These are phyloP conservation scores for Suhomyces sp. DNA, from an alignment of 805 yeast species.

Conservation along the genomic window DNA sequence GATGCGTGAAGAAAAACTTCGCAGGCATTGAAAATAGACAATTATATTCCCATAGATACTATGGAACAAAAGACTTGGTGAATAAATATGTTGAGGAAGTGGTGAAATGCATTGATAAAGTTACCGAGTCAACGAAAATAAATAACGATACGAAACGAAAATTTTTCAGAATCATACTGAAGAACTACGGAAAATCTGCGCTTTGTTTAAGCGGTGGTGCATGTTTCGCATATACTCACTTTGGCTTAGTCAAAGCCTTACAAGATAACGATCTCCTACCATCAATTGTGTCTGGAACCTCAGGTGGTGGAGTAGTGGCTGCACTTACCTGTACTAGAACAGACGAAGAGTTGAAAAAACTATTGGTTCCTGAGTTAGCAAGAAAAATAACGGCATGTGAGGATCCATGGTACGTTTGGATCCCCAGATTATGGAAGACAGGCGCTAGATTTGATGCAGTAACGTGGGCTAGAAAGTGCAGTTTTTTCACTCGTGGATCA, in stretches of 20 bases:
- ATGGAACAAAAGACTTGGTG: conserved; percentile 67
- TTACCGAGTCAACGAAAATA: conserved; percentile 40
- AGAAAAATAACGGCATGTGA: conserved; percentile 66
- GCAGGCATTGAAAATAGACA: conserved; percentile 76
- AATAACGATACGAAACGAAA: conserved; percentile 42
- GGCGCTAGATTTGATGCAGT: conserved; percentile 79
- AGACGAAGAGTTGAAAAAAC: conserved; percentile 56
- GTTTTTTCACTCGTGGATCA: conserved; percentile 73
- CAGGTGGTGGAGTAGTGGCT: conserved; percentile 80
- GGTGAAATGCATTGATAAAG: conserved; percentile 43
- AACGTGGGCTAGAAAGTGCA: conserved; percentile 67
- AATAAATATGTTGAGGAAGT: conserved; percentile 56
- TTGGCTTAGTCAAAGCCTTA: conserved; percentile 72
- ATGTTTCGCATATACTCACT: conserved; percentile 72
- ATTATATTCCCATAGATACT: conserved; percentile 70
- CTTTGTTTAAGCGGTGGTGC: conserved; percentile 79
- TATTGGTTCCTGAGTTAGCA: conserved; percentile 62
- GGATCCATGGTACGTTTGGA: conserved; percentile 59
- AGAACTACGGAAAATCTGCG: conserved; percentile 71
- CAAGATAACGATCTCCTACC: conserved; percentile 68
- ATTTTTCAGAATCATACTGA: conserved; percentile 57
- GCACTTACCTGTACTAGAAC: conserved; percentile 70
- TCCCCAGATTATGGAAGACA: conserved; percentile 65
- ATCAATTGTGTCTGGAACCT: conserved; percentile 69
- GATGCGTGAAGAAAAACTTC: conserved; percentile 69